Evolutionary conservation across 257 asterid genomes (phyloP), one percentile per base, ranked within the genome.

Genomic region (Solanum corneliomulleri): DNA sequence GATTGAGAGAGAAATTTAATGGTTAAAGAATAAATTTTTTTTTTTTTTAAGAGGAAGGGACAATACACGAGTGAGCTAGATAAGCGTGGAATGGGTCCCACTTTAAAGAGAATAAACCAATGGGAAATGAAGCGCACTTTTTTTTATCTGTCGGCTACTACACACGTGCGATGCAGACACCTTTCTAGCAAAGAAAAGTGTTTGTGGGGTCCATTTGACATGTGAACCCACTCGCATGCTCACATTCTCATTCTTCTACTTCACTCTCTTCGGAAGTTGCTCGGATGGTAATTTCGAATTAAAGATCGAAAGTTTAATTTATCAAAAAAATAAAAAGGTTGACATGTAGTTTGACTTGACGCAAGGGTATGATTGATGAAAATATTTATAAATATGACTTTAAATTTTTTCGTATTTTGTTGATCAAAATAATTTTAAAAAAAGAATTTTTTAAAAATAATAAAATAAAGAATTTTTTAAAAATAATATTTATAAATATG

Each of bases 141-240:
- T 77, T 77, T 77, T 42, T 9, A 42, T n/a, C 60, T 42, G 60
- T 77, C 83, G 62, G 37, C 66, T 49, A 78, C 41, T 29, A 45
- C 41, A 27, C 84, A 78, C 84, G 84, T 78, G 64, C 64, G 84
- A 78, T 29, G n/a, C 41, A 78, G 66, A 45, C 64, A 78, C 64
- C 25, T 45, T 29, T n/a, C 13, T 70, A 78, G 39, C 9, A 15
- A 76, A 9, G 21, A 25, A 44, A 77, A 41, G 56, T 25, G 29
- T 25, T 78, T 45, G 3, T 15, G 9, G 84, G 84, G 84, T 27
- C 27, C 42, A 45, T 45, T 78, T 45, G n/a, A 25, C 64, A 77
- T 27, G 64, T 56, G 64, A 56, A 56, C n/a, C n/a, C n/a, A 56
- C 64, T 56, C 64, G n/a, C 64, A 18, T 56, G n/a, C 11, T 56